phyloP scores from a whole-genome alignment of 148 eudicot species.

The Amaranthus hypochondriacus region DNA sequence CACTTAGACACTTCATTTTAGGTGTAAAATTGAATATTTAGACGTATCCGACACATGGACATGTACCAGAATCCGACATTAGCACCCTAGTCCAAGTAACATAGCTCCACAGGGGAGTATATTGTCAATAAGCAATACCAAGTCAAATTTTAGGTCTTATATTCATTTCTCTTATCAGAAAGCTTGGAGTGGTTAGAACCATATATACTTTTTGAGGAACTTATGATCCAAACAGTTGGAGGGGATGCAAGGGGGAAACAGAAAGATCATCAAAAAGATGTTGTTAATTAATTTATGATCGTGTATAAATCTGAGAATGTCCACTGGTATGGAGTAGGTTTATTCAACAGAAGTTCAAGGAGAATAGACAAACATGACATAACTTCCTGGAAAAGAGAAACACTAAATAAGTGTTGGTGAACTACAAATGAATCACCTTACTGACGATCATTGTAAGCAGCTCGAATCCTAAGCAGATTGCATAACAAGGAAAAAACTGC shows the following conservation, averaged over 20 bases:
- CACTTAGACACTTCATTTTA: no score
- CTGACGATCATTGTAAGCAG: conserved; percentile 83
- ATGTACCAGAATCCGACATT: no score
- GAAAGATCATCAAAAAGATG: neutral
- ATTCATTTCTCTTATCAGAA: neutral
- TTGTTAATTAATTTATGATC: neutral
- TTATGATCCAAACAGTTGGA: neutral
- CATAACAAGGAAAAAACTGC: conserved; percentile 79
- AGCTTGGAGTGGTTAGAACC: neutral
- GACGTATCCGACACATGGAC: no score
- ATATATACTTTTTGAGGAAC: neutral
- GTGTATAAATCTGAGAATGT: neutral
- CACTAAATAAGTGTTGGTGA: no score
- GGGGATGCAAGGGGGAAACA: neutral
- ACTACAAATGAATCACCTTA: conserved; percentile 37
- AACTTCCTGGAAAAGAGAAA: neutral
- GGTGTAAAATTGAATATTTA: no score
- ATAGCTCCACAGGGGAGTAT: neutral
- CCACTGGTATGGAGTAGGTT: neutral
- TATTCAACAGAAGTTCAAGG: neutral
- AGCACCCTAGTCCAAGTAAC: neutral
- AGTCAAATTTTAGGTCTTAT: neutral
- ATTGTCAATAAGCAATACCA: neutral
- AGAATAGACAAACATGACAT: neutral
- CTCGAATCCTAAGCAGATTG: conserved; percentile 93